Base-by-base conservation (phyloP, 352 stramenopile species). In the Phytopythium chamaehyphon region DNA sequence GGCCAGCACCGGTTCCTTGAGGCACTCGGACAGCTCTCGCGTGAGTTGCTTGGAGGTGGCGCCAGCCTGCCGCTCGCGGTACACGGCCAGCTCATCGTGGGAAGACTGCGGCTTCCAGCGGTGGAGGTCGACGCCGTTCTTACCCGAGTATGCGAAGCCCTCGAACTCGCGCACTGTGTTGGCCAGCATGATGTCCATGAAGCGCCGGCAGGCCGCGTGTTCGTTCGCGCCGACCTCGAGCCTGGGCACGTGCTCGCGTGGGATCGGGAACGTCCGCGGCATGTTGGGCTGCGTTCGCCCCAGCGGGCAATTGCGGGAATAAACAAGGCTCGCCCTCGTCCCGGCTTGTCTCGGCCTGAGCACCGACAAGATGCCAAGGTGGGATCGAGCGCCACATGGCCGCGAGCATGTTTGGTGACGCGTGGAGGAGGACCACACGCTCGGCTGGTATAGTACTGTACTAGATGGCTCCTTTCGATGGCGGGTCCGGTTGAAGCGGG, bases 91-190 rank as follows among this genome's bases (percentile, higher is more conserved):
- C 23, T 71, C 66, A 23, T 76, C 64, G 19, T 58, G 66, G 18
- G 69, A 65, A 9, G 57, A 55, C 40, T 65, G 50, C 6, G 54
- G 22, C 49, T 78, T 78, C 73, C 73, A 84, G 37, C 60, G 57
- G 1, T 60, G 62, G 15, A 47, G 33, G 57, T 84, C 69, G n/a
- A 59, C 44, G 1, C 8, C 44, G 0, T 62, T 24, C 65, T 51
- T 40, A 18, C 40, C 33, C 11, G 28, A 22, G 35, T 75, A 68
- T 1, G 62, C 54, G 36, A 71, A 69, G 10, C 35, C 28, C 50
- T 80, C 69, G 35, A 78, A 84, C 26, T 80, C 70, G 12, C 63
- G 53, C 33, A 84, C 24, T 0, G 70, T 73, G 26, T 72, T 54
- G 3, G 51, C 36, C 22, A 84, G 59, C 58, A 79, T 60, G 10